Evolutionary conservation across 1,284 basidiomycete genomes (phyloP), one percentile per base, ranked within the genome.

Genomic region (Ganoderma boninense): DNA sequence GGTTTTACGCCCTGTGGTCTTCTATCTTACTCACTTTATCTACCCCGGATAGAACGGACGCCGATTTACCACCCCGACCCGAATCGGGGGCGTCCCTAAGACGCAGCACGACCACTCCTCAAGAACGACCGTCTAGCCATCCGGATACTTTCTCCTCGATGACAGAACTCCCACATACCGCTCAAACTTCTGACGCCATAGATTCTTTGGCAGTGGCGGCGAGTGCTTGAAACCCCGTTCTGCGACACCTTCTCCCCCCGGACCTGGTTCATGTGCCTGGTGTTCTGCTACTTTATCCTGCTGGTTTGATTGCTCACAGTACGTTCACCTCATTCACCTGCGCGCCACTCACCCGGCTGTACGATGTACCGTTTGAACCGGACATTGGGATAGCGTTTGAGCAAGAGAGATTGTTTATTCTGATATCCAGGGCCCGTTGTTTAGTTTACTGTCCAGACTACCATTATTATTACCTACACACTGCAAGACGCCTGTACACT

Each of bases 401-500:
- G 65, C 43, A 60, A 70, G 70, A 65, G 67, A 66, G 60, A 54
- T 64, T 57, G 49, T 56, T 66, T 56, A 29, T 68, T 59, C 61
- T 42, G 64, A 70, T 56, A 29, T 68, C 52, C 61, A 46, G 64
- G 73, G 68, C 66, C 61, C 52, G n/a, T 42, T 52, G 52, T 42
- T 57, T 67, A 62, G 40, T 29, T n/a, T 62, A 62, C 60, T 62
- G 60, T 62, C 40, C 54, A 56, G n/a, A 43, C 40, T 49, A 49
- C 46, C 64, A 61, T 56, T 68, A 64, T 56, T 71, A 71, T 64
- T 49, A 40, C 71, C 68, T 64, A 69, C 65, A 40, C 52, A 56
- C 66, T 65, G 66, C 73, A 74, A 54, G 65, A 68, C 60, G 49
- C 69, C 63, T 74, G 73, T 74, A 74, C 54, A 72, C 60, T 74